Base-by-base conservation (phyloP, 148 eudicot genomes). In the Persicaria tinctoria region DNA sequence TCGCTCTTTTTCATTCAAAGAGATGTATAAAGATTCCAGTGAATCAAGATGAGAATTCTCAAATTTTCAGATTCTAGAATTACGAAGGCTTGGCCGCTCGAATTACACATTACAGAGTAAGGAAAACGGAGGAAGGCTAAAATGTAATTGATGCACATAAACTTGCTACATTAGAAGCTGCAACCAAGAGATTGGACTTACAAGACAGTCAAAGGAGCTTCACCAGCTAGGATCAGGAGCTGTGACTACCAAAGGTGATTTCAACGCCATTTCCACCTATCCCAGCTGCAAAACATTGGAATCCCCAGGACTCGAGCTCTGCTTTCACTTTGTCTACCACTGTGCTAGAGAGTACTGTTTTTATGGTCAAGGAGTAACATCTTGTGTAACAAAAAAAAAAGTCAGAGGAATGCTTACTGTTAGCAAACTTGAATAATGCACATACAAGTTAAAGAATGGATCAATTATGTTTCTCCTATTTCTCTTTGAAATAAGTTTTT, bases 201-300 rank as follows among this genome's bases (percentile, higher is more conserved):
- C 47, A 66, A 38, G 7, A 64, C 70, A 60, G 44, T 23, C 0
- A 59, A 46, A 64, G 16, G 69, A 63, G 47, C 44, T 64, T 41
- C 4, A 64, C 70, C 46, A 41, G 11, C n/a, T 32, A 64, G 8
- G 4, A 38, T 64, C 18, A 64, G 17, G 70, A 66, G 47, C 47
- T 13, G 70, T 66, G 70, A 68, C 79, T 70, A 18, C 78, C 55
- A 17, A 87, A 90, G 77, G 86, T 84, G 57, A 92, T 77, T 69
- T 95, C 89, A 79, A 89, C 68, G 56, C 97, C 96, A 48, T 79
- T 84, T 47, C 96, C 96, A 16, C 99, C 99, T 59, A 90, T 89
- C 76, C 84, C 90, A 5, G 97, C 96, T 47, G 79, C 82, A 75
- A 92, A 79, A 83, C 96, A 95, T 72, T 95, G 82, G 80, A 92